Base-by-base conservation (phyloP, 495 filamentous ascomycete genomes). In the Talaromyces nanjingensis region DNA sequence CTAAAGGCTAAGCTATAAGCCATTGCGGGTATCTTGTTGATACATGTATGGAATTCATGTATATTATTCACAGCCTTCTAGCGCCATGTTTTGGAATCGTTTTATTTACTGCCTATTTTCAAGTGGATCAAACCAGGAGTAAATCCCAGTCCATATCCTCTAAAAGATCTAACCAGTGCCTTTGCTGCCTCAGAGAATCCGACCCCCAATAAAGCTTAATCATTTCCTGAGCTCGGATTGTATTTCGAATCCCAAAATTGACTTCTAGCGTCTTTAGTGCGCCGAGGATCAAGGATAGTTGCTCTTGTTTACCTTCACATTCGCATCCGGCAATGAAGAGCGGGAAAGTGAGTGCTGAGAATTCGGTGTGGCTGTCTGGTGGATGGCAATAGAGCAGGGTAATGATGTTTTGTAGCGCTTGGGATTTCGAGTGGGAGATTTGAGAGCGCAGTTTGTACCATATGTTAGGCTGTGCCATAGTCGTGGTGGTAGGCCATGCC, bases 221-320 rank as follows among this genome's bases (percentile, higher is more conserved):
- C 7, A 79, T n/a, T 56, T 80, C 75, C 65, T 77, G 76, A 1
- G 73, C 77, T 8, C 76, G 73, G 34, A 68, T 63, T 1, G 76
- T 73, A 73, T 80, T 80, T 0, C 73, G 74, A 54, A 80, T 79
- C 0, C 76, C 76, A 65, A 80, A 80, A 52, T 78, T 79, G 6
- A 55, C 22, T 33, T 78, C 73, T 12, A 80, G 29, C 7, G 69
- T 76, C 1, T 60, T 62, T 31, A 80, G 47, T 1, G 70, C 75
- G 14, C 64, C 52, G 1, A 74, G 42, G 1, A 80, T 67, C 18
- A 76, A 45, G 8, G 68, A 66, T 18, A 62, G 14, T 34, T 74
- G 65, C 37, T 78, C 71, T 2, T 47, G 66, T 1, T 63, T 6
- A 5, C 56, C 60, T 11, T 73, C 66, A 39, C 67, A 76, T 29